Evolutionary conservation across 495 filamentous ascomycete species (phyloP).

Genomic region (Aspergillus mulundensis): DNA sequence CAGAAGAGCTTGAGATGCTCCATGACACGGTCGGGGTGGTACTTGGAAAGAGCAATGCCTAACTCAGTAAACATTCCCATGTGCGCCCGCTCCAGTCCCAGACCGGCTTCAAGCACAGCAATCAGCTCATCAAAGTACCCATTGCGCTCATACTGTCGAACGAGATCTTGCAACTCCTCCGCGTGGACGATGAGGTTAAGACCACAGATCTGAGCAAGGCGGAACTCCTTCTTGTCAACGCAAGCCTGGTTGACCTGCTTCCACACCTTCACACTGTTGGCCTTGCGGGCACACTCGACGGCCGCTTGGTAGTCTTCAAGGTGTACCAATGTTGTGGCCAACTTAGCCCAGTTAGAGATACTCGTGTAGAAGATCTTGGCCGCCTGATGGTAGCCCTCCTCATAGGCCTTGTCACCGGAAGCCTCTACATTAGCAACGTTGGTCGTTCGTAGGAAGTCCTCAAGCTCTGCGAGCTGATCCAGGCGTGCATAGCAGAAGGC

Average conservation of each 20-base stretch:
- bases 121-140: conserved; percentile 99
- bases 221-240: conserved; percentile 98
- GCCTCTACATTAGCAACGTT: conserved; percentile 95
- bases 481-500: conserved; percentile 91
- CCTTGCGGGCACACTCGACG: conserved; percentile 97
- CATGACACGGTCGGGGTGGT: conserved; percentile 95
- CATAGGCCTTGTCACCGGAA: conserved; percentile 96
- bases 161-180: conserved; percentile 89
- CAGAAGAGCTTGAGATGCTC: conserved; percentile 99
- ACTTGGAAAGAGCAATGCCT: conserved; percentile 92
- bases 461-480: conserved; percentile 86
- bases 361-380: conserved; percentile 98
- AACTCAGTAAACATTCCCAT: conserved; percentile 98
- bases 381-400: conserved; percentile 89
- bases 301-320: conserved; percentile 96
- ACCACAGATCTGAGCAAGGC: conserved; percentile 97
- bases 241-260: conserved; percentile 98
- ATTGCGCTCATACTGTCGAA: conserved; percentile 93
- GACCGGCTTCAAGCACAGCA: conserved; percentile 85
- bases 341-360: conserved; percentile 99
- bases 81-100: conserved; percentile 86
- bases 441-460: conserved; percentile 90
- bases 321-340: conserved; percentile 94
- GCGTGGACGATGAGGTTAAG: conserved; percentile 98
- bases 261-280: conserved; percentile 99